Evolutionary conservation across 2,329 filamentous ascomycete genomes (phyloP), one percentile per base, ranked within the genome.

Genomic region (Xylaria sp.): DNA sequence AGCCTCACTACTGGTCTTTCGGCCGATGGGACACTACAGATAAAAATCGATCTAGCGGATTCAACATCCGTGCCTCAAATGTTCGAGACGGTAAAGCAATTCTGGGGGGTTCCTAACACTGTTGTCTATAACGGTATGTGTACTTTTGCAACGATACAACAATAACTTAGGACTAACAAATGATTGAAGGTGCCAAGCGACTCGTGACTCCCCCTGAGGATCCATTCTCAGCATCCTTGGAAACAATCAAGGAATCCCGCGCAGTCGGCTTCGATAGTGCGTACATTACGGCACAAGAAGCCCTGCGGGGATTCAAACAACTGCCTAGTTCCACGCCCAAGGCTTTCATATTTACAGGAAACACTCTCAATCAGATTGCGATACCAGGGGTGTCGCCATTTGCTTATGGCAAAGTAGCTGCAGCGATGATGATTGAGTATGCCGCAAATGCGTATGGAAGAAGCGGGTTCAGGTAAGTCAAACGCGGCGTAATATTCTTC

Each of bases 211-310:
- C 46, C 1, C 46, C 46, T 3, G 46, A 48, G 4, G 46, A 48
- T 28, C 46, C 46, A 28, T 28, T 48, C 46, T 48, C 46, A 18
- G 46, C 46, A 18, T 48, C 46, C 23, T 48, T 15, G 23, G 46
- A 48, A 28, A 48, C 46, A 7, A 28, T 48, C 23, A 48, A 15
- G 2, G 46, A 12, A 28, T 48, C 46, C 12, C 46, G 46, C 6
- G 15, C 46, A 48, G 46, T 48, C 46, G 46, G 46, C 46, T 48
- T 48, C 25, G 46, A 48, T 28, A 48, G 46, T 23, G 46, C 46
- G 23, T 28, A 48, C 46, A 28, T 48, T 23, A 15, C 46, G 2
- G 46, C 46, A 18, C 46, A 48, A 28, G 23, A 48, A 28, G 46
- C 46, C 18, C 46, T 48, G 23, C 23, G 23, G 13, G 46, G 46